Conservation (phyloP, 1,139 yeast genomes). For the Diutina sp. region DNA sequence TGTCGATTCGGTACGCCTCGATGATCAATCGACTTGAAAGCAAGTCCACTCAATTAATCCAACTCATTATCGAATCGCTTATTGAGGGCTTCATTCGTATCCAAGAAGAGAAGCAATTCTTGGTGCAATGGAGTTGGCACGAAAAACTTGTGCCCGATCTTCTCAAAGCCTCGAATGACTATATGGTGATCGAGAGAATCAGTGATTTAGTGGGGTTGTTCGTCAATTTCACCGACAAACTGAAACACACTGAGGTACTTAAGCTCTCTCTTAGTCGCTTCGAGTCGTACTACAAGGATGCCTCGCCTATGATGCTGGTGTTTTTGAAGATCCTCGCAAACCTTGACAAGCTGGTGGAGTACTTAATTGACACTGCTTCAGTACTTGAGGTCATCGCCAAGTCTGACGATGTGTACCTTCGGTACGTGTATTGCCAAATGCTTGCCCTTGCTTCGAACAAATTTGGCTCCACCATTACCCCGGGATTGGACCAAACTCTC, state of each 20-base stretch:
- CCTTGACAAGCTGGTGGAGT: background rate
- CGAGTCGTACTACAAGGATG: background rate
- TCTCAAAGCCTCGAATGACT: conserved; percentile 9
- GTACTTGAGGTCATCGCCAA: background rate
- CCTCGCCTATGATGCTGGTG: background rate
- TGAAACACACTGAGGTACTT: conserved; percentile 26
- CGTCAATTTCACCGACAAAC: conserved; percentile 21
- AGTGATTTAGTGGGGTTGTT: conserved; percentile 26
- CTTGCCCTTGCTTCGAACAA: conserved; percentile 48
- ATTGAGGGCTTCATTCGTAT: conserved; percentile 14
- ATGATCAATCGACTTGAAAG: background rate
- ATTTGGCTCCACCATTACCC: conserved; percentile 7
- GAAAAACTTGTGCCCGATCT: conserved; percentile 23
- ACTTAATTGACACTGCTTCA: background rate
- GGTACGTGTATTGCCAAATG: conserved; percentile 31
- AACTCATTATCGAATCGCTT: conserved; percentile 13
- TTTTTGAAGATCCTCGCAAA: background rate
- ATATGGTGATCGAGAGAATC: conserved; percentile 15
- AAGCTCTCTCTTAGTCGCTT: conserved; percentile 6
- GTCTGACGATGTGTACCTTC: background rate
- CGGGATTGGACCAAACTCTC: background rate
- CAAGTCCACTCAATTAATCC: background rate
- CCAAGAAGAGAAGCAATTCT: conserved; percentile 13
- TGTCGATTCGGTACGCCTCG: conserved; percentile 28
- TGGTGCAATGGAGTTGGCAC: conserved; percentile 30